These are phyloP conservation scores for Corymbia calophylla DNA, from an alignment of 441 rosid genomes.

Conservation along the genomic window DNA sequence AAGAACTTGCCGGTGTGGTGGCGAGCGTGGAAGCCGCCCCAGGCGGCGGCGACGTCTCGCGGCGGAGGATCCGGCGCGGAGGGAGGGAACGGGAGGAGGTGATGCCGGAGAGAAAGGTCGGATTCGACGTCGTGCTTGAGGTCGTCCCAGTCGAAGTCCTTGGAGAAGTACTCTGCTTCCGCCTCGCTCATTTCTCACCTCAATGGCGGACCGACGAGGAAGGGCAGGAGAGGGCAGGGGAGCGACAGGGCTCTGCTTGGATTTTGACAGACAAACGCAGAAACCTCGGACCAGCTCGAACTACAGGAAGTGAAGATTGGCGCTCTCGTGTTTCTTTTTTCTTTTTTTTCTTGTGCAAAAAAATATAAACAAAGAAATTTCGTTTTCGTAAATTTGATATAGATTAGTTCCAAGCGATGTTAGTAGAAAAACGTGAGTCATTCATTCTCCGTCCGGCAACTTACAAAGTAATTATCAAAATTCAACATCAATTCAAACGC, in stretches of 20 bases:
- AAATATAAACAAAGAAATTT: too few relatives aligned
- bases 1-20: constrained; percentile 85
- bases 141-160: constrained; percentile 79
- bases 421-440: background rate
- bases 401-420: background rate
- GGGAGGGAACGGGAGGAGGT: constrained; percentile 34
- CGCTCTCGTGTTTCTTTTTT: background rate
- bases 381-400: background rate
- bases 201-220: background rate
- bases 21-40: constrained; percentile 67
- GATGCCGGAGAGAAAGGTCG: constrained; percentile 48
- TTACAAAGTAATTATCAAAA: background rate
- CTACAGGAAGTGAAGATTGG: background rate
- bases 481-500: background rate
- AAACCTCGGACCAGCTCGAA: background rate
- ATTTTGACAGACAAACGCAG: background rate
- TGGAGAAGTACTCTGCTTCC: constrained; percentile 67
- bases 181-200: background rate
- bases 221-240: background rate
- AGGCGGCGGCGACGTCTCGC: constrained; percentile 37
- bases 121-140: constrained; percentile 39
- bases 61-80: background rate
- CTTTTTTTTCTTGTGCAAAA: accelerated
- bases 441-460: background rate
- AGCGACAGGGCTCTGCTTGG: background rate